Base-by-base conservation (phyloP, 805 yeast genomes). In the Candida dajiaensis region DNA sequence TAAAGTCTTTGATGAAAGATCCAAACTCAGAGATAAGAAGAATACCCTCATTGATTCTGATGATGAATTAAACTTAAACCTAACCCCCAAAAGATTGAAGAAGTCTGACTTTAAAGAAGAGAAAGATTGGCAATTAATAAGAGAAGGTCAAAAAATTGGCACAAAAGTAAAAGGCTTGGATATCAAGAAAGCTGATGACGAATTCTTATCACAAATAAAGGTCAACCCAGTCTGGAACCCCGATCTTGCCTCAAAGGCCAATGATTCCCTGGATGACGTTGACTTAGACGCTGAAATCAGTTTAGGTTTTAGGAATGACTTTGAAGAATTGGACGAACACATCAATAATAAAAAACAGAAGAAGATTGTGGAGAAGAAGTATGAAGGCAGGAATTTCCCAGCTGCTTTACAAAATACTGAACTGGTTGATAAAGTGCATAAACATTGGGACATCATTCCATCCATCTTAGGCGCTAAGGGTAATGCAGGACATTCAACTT, bases 391-490 rank as follows among this genome's bases (percentile, higher is more conserved):
- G n/a, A 50, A 53, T 52, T 54, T 29, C 25, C 62, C 73, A 4
- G 54, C 54, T 0, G 38, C 55, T 0, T 37, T 67, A 12, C 50
- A 68, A 16, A 60, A 64, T 20, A 50, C 50, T 10, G 65, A 60
- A 37, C 48, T 78, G 15, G 48, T 61, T 16, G 29, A 44, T 3
- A 60, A 64, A 41, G 59, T 65, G 2, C 51, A 60, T 21, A 60
- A 66, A 21, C 64, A 69, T 42, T 39, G 70, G 16, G 46, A 48
- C 3, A 48, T 68, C 5, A 60, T 77, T 1, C 70, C 71, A 1
- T 52, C 56, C 12, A 63, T 79, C 19, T 60, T 78, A n/a, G 59
- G 66, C 1, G 84, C 80, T 3, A 50, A 66, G 12, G 54, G 60
- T 1, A 28, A 28, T 28, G n/a, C 15, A 13, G 31, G 8, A 2